phyloP scores from a whole-genome alignment of 306 rosid species.

The Citrullus amarus region DNA sequence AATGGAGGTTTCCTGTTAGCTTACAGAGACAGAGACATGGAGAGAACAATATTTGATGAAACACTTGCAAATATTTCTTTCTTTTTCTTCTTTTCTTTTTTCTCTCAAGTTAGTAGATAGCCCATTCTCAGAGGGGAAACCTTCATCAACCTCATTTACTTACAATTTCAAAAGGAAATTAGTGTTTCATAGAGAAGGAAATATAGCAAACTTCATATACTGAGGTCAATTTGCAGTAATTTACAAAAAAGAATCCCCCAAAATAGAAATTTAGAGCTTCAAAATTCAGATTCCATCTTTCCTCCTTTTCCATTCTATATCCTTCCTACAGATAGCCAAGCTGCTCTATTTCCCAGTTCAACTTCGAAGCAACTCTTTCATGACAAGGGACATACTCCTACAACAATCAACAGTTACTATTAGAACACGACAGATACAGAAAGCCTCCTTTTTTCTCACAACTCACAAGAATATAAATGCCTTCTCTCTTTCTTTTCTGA shows the following conservation, averaged over 20 bases:
- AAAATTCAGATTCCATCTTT: constrained; percentile 10
- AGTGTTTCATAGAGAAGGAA: constrained; percentile 5
- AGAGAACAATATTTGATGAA: constrained; percentile 3
- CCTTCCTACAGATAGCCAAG: constrained; percentile 33
- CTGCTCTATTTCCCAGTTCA: constrained; percentile 61
- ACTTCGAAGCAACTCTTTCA: constrained; percentile 59
- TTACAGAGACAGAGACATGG: neutral
- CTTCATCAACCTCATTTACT: constrained; percentile 9
- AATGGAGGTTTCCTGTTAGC: neutral
- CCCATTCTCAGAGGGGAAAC: constrained; percentile 1
- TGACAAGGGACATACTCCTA: constrained; percentile 66
- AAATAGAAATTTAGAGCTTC: constrained; percentile 10
- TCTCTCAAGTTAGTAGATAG: neutral
- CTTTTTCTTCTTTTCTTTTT: neutral
- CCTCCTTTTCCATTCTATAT: neutral
- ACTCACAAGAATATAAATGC: neutral
- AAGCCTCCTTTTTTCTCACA: neutral
- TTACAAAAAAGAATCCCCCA: constrained; percentile 22
- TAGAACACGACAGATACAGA: neutral
- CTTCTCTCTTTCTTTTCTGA: neutral
- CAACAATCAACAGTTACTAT: constrained; percentile 3
- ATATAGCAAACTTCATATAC: constrained; percentile 4
- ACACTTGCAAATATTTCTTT: neutral
- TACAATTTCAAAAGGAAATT: constrained; percentile 10
- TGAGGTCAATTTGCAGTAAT: constrained; percentile 11